A percentile compares a stretch with the other conserved stretches of the same genome.
These are phyloP conservation scores for Fonsecaea monophora DNA, from an alignment of 2,329 filamentous ascomycete species.

Conservation along the genomic window DNA sequence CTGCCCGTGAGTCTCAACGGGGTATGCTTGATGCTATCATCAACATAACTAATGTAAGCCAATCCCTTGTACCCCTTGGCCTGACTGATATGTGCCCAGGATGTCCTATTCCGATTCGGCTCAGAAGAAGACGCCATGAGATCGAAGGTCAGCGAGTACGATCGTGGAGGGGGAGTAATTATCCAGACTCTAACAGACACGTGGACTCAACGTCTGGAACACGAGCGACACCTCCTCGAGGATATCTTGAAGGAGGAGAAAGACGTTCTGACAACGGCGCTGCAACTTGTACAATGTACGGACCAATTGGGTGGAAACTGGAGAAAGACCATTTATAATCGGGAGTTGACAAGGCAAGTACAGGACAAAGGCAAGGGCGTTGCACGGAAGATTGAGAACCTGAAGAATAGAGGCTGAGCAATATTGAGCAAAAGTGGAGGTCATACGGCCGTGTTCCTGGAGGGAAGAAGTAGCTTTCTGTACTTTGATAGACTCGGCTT, in stretches of 20 bases:
- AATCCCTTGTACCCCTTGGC: neutral
- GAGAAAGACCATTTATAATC: slow-evolving; percentile 10
- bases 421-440: neutral
- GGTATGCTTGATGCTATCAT: slow-evolving; percentile 27
- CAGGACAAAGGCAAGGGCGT: slow-evolving; percentile 10
- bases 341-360: neutral
- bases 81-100: slow-evolving; percentile 24
- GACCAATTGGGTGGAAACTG: slow-evolving; percentile 9
- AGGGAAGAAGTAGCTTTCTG: neutral
- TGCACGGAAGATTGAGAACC: slow-evolving; percentile 14
- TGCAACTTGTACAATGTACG: slow-evolving; percentile 15
- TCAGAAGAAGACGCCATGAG: slow-evolving; percentile 33
- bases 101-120: slow-evolving; percentile 33
- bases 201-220: slow-evolving; percentile 31
- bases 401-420: slow-evolving; percentile 14
- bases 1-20: slow-evolving; percentile 26
- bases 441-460: neutral
- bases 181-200: slow-evolving; percentile 28
- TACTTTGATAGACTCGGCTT: neutral
- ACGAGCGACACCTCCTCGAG: slow-evolving; percentile 23
- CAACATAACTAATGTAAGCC: slow-evolving; percentile 31
- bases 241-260: slow-evolving; percentile 20
- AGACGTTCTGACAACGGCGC: slow-evolving; percentile 20
- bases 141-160: slow-evolving; percentile 22
- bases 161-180: slow-evolving; percentile 22